Conservation (phyloP, 805 yeast genomes). For the Monosporozyma yasuniensis region DNA sequence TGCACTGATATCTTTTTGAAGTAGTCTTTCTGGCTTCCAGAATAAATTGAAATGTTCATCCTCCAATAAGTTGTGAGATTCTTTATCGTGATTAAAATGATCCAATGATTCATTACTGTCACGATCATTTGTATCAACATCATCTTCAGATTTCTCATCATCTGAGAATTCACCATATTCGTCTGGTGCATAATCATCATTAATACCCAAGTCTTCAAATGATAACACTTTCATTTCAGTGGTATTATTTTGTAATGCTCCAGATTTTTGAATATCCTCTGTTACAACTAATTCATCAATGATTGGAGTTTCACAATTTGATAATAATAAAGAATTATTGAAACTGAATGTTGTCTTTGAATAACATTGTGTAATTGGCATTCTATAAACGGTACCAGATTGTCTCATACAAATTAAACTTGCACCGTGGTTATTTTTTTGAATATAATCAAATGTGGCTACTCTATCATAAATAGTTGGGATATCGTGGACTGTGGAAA, state of each 20-base stretch:
- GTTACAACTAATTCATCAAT: constrained; percentile 24
- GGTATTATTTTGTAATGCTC: constrained; percentile 12
- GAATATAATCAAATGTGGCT: constrained; percentile 76
- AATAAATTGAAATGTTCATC: constrained; percentile 23
- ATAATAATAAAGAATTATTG: constrained; percentile 51
- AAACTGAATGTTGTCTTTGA: constrained; percentile 58
- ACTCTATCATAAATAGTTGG: constrained; percentile 74
- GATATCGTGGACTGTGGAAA: constrained; percentile 65
- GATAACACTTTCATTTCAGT: constrained; percentile 19
- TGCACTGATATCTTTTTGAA: constrained; percentile 66
- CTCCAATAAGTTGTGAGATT: constrained; percentile 9
- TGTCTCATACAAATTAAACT: constrained; percentile 82
- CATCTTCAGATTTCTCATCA: constrained; percentile 14
- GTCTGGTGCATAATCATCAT: constrained; percentile 14
- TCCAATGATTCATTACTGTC: constrained; percentile 4
- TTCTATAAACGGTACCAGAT: constrained; percentile 77
- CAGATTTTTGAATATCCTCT: constrained; percentile 13
- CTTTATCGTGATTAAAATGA: constrained; percentile 9
- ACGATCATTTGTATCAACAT: constrained; percentile 4
- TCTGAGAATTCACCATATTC: constrained; percentile 8
- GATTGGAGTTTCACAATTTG: constrained; percentile 33
- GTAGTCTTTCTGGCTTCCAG: constrained; percentile 35
- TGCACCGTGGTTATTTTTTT: constrained; percentile 45
- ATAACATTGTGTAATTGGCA: constrained; percentile 63
- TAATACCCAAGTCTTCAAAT: constrained; percentile 27